Base-by-base conservation (phyloP, 148 eudicot species). In the Cornus suecica region DNA sequence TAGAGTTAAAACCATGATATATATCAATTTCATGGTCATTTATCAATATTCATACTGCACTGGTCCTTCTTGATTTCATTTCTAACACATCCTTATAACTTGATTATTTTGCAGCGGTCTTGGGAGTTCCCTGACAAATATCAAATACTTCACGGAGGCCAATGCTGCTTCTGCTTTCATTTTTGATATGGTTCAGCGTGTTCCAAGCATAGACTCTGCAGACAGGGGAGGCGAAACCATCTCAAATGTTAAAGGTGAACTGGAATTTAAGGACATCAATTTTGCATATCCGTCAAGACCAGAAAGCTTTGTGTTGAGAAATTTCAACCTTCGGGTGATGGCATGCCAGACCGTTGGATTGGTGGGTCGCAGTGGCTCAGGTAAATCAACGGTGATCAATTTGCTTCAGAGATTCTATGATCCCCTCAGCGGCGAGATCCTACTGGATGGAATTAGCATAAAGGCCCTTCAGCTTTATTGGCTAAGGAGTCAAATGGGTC, bases 221-320 rank as follows among this genome's bases (percentile, higher is more conserved):
- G 71, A 78, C 13, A 16, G 30, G 15, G 10, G 54, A 48, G 80
- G 80, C 24, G 14, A 66, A 51, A 65, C 28, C 63, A 18, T 72
- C 1, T 24, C 48, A 56, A 8, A 31, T 0, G 28, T 74, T 5
- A 45, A 27, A 34, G 78, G 77, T 16, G 74, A 74, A 24, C 13
- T 78, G 34, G 71, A 72, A 66, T 78, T 79, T 30, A 62, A 67
- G 34, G 64, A 69, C 51, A 54, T 74, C 25, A 34, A 69, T 65
- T 79, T 79, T 25, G 64, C 56, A 20, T 79, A 79, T 56, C 82
- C 82, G 0, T 79, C 82, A 24, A 69, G 82, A 68, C 74, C 70
- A 9, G 68, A 66, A 2, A 60, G 20, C 58, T 15, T 67, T 25
- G 62, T 74, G 8, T 29, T 79, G 26, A 25, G 61, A 63, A 64